Evolutionary conservation across 2,329 filamentous ascomycete species (phyloP), one percentile per base, ranked within the genome.

Genomic region (Fusarium torreyae): DNA sequence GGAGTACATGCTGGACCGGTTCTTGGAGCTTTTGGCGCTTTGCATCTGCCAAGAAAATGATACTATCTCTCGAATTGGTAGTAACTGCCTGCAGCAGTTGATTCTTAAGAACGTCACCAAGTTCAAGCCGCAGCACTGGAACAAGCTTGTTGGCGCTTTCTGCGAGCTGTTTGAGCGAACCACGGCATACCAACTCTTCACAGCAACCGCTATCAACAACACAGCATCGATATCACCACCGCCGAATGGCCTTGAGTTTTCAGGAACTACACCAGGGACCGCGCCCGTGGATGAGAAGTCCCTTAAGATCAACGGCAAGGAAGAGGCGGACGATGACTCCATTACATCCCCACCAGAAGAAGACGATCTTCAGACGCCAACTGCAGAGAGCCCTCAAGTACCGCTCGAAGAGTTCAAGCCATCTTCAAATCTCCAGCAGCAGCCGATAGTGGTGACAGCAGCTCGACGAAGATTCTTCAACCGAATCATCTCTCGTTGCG

Each of bases 11-110:
- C 87, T 99, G 18, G 94, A 98, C 79, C 88, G 96, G n/a, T 98
- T 99, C 79, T 82, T 99, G 38, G 95, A 98, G 79, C 88, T 99
- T 20, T 84, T 99, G 13, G 94, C 94, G 5, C 87, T 99, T 13
- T 99, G 96, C 77, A 99, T 99, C 68, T 98, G 95, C 78, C 96
- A 99, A 79, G 96, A 99, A 78, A 99, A 99, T 74, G 96, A 99
- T 76, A 99, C 97, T 0, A 95, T 99, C 70, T 97, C 96, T 4
- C 89, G 97, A 24, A 99, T 99, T 74, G 96, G 96, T 53, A 98
- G 95, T 83, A 99, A 99, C 77, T 99, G 97, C 77, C 82, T 99
- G 54, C 96, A 99, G 78, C 95, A 98, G 77, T 84, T 99, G 44
- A 98, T 99, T 62, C 80, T 99, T 43, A 95, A 98, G 77, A 99